Evolutionary conservation across 2,329 filamentous ascomycete genomes (phyloP), one percentile per base, ranked within the genome.

Genomic region (Penicillium sp.): DNA sequence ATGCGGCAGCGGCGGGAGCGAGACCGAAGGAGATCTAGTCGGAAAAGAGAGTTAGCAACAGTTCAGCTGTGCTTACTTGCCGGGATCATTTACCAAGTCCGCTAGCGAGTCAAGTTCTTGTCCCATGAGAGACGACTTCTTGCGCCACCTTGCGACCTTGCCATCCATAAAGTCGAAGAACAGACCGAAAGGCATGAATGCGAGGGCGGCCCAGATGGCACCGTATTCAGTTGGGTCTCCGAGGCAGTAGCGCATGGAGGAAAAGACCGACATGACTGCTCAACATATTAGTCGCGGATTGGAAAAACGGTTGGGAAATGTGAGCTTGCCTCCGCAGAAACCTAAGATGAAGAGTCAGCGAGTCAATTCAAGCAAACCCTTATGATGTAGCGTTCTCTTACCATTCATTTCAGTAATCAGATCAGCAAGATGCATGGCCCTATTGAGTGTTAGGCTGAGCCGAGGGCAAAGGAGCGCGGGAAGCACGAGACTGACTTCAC

Each of bases 161-260:
- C 94, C 94, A 75, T 99, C 94, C 83, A 97, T 91, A 73, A 96
- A 95, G 77, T 99, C 94, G 75, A 97, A 97, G 81, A 97, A 97
- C 13, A 97, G 81, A 6, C 92, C 93, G 59, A 97, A 90, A 0
- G 93, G 93, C 76, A 97, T 89, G 76, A 97, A 91, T 5, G 81
- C 85, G 49, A 99, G 85, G 2, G 94, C 93, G 35, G 88, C 79
- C 84, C 90, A 97, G 54, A 97, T 80, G 67, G 91, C 89, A 52
- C 80, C 81, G 67, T 86, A 81, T 54, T 89, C 80, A 58, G 82
- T 73, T 9, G 89, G 83, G 63, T 89, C 85, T 62, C 87, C 88
- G 62, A 96, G 84, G 76, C 90, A 94, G 82, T 97, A 97, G 66
- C 92, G 90, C 79, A 99, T 85, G 25, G 92, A 96, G 46, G 92